These are phyloP conservation scores for Chaetothyriales sp. DNA, from an alignment of 2,329 filamentous ascomycete species.

Conservation along the genomic window DNA sequence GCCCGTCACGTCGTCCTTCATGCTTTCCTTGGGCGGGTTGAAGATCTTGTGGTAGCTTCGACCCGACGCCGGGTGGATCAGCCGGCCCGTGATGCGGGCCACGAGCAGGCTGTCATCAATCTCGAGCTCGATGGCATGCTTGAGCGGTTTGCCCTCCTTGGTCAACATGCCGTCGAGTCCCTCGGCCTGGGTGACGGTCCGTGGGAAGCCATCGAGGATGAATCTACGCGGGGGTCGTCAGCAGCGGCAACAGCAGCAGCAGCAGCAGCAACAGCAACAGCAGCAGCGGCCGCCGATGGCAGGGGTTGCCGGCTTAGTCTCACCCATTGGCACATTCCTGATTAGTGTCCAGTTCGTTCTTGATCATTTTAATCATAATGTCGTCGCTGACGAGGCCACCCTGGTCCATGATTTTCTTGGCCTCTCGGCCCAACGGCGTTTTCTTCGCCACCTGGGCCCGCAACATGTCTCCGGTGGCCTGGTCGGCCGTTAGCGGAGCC, in stretches of 20 bases:
- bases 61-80: conserved; percentile 89
- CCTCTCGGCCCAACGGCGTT: conserved; percentile 83
- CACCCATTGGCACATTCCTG: conserved; percentile 94
- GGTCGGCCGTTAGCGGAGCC: conserved; percentile 7
- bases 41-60: conserved; percentile 97
- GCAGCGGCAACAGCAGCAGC: no score
- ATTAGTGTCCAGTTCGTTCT: conserved; percentile 89
- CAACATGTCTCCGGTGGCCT: conserved; percentile 99
- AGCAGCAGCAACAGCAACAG: conserved; percentile 1
- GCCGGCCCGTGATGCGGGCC: conserved; percentile 86
- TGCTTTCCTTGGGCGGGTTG: conserved; percentile 86
- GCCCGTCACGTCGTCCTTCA: conserved; percentile 94
- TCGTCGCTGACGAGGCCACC: conserved; percentile 96
- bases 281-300: background rate
- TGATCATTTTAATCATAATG: conserved; percentile 99
- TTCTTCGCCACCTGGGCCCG: conserved; percentile 97
- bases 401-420: conserved; percentile 99
- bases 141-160: conserved; percentile 65
- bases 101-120: conserved; percentile 92
- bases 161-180: conserved; percentile 85
- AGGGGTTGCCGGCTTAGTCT: conserved; percentile 19
- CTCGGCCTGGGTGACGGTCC: conserved; percentile 89
- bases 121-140: conserved; percentile 91
- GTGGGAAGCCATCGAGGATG: conserved; percentile 97
- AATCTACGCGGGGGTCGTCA: conserved; percentile 46